Evolutionary conservation across 2,329 filamentous ascomycete species (phyloP), one percentile per base, ranked within the genome.

Genomic region (Hymenoscyphus scutula): DNA sequence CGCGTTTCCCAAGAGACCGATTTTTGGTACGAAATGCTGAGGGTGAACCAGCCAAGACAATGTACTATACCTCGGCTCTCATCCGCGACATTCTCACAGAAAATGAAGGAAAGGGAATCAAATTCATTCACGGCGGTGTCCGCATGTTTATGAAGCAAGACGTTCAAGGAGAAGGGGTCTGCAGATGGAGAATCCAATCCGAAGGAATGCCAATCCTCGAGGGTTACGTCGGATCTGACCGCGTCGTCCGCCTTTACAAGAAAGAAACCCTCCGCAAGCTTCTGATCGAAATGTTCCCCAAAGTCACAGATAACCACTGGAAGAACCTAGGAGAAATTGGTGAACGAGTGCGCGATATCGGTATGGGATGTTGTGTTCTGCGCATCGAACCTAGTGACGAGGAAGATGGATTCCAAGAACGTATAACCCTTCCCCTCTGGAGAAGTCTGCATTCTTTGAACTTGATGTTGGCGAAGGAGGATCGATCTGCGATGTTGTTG

Each of bases 61-160:
- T 99, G 70, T 99, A 99, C 82, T 99, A 98, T 81, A 96, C 92
- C 11, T 93, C 89, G 38, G 84, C 86, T 4, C 83, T 98, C 13
- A 89, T 92, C 25, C 89, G 92, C 34, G 89, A 94, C 67, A 95
- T 99, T 60, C 83, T 99, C 3, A 85, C 83, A 3, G 84, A 89
- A 73, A 99, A 99, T 75, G 92, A 97, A 76, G 91, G 92, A 53
- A 88, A 90, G 30, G 92, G 92, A 54, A 89, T 98, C 77, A 96
- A 95, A 75, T 97, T 99, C 74, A 90, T 99, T 57, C 95, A 99
- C 77, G 94, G 90, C 58, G 95, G 95, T 67, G 93, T 99, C 37
- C 96, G 96, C 79, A 98, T 98, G 92, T 99, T 96, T 75, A 95
- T 98, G 81, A 97, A 96, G 80, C 94, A 98, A 76, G 92, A 97